Base-by-base conservation (phyloP, 2,329 filamentous ascomycete genomes). In the Fusarium denticulatum region DNA sequence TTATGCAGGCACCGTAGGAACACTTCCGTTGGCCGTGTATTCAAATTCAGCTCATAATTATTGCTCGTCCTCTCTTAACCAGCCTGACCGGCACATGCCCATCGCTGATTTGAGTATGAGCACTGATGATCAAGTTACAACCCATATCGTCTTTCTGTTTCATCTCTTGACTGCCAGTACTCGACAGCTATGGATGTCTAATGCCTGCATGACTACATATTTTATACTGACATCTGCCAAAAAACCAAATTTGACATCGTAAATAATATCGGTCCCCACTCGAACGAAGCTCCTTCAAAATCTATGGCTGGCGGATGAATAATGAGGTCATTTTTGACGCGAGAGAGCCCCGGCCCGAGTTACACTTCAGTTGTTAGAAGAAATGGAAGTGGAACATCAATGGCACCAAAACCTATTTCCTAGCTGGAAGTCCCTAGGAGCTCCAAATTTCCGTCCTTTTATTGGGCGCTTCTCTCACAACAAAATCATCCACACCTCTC, bases 1-100 rank as follows among this genome's bases (percentile, higher is more conserved):
- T 53, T 39, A 28, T n/a, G 24, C 20, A 52, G 20, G 52, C 26
- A 39, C 7, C 16, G 16, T 37, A 14, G 26, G 14, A 52, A 60
- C 34, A 40, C 43, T 22, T 52, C 34, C 12, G 32, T 37, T 24
- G n/a, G 42, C 22, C 18, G 40, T 24, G 28, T n/a, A 32, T 28
- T 32, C 68, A 64, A 55, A 39, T 37, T 77, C 83, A 83, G 46
- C 81, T 78, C 42, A 88, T 82, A 82, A 95, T 95, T 77, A 88
- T 87, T 85, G 95, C 94, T 72, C 88, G 82, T 0, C 93, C 93
- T 74, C 91, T 89, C 83, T 84, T 89, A 15, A 94, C 91, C 72
- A 96, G 81, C 71, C 92, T 83, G 45, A 96, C 83, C 0, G 92
- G 40, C 40, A 43, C n/a, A 43, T 43, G 40, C 16, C n/a, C 40